phyloP scores from a whole-genome alignment of 306 rosid species.

The Casuarina glauca region DNA sequence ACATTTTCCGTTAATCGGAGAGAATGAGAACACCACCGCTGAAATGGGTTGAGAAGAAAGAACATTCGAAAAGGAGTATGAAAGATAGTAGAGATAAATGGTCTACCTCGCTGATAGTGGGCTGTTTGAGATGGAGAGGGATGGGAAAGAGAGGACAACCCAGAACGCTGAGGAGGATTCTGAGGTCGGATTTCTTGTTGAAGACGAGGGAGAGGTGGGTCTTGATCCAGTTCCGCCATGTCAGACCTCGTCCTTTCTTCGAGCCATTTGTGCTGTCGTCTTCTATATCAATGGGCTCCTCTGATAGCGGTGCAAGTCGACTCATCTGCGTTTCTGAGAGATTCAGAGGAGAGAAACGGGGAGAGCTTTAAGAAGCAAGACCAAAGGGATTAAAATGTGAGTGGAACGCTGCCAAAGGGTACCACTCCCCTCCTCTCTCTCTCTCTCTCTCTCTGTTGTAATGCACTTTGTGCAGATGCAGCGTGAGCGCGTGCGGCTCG shows the following conservation, averaged over 20 bases:
- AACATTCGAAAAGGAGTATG: background rate
- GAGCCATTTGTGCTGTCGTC: constrained; percentile 30
- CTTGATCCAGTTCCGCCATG: constrained; percentile 93
- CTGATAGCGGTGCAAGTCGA: constrained; percentile 82
- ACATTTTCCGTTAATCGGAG: too few species aligned
- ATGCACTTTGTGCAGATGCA: constrained; percentile 17
- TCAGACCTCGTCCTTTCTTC: constrained; percentile 50
- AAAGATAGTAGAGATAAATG: background rate
- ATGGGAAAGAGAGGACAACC: constrained; percentile 92
- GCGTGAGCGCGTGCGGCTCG: constrained; percentile 27
- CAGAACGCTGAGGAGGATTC: constrained; percentile 79
- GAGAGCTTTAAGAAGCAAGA: background rate
- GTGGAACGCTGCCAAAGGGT: background rate
- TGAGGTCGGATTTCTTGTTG: constrained; percentile 72
- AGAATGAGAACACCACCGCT: too few species aligned
- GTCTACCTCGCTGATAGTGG: constrained; percentile 58
- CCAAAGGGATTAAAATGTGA: constrained; percentile 4
- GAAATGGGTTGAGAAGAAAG: background rate
- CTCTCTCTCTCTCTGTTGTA: background rate
- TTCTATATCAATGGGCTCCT: constrained; percentile 80
- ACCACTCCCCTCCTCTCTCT: too few species aligned
- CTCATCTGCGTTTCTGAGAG: constrained; percentile 38
- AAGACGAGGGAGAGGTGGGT: constrained; percentile 59
- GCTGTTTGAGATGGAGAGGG: constrained; percentile 44
- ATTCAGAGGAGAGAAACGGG: background rate